Conservation (phyloP, 495 filamentous ascomycete genomes). For the Chaetomium cochliodes region DNA sequence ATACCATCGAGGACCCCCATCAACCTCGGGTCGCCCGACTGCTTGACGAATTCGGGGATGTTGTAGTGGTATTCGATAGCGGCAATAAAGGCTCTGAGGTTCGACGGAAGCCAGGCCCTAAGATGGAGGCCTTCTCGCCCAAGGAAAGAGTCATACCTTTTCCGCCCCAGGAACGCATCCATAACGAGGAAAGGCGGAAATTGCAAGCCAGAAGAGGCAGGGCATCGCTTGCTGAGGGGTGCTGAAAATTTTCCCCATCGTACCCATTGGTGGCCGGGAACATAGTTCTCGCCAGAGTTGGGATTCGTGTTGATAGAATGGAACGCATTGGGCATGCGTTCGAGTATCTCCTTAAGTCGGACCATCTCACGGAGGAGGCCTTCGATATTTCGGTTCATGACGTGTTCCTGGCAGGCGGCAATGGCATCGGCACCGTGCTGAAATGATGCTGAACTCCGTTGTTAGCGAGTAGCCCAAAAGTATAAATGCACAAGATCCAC, state of each 20-base stretch:
- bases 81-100: conserved; percentile 51
- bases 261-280: conserved; percentile 43
- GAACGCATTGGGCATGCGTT: conserved; percentile 52
- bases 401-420: conserved; percentile 52
- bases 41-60: conserved; percentile 50
- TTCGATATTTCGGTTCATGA: conserved; percentile 51
- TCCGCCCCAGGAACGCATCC: conserved; percentile 53
- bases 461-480: not conserved
- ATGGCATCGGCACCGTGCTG: conserved; percentile 47
- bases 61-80: conserved; percentile 52
- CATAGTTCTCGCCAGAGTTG: conserved; percentile 48
- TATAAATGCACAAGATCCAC: not conserved
- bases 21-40: conserved; percentile 45
- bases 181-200: conserved; percentile 53
- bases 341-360: conserved; percentile 50
- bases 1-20: conserved; percentile 51
- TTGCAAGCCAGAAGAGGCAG: conserved; percentile 52
- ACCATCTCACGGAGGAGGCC: conserved; percentile 50
- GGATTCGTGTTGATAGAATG: conserved; percentile 54
- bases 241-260: conserved; percentile 52
- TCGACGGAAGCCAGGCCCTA: conserved; percentile 51
- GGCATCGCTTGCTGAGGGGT: conserved; percentile 50
- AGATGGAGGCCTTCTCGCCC: conserved; percentile 50
- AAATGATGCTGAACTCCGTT: conserved; percentile 36
- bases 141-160: conserved; percentile 51